Conservation (phyloP, 768 basidiomycete genomes). For the Termitomyces sp. region DNA sequence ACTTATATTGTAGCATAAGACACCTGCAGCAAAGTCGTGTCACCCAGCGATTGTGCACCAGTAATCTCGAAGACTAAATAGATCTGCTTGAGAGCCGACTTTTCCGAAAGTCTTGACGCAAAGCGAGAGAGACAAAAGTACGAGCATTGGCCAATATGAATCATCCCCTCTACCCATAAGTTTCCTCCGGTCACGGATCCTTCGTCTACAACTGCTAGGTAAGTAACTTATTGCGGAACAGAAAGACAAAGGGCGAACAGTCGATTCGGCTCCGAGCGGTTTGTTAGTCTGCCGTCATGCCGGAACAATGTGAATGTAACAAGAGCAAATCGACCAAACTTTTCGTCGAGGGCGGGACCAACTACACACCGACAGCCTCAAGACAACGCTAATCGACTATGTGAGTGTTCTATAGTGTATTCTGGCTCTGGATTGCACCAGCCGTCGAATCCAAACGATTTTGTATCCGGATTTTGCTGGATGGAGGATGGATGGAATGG, state of each 20-base stretch:
- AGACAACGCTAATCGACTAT: slow-evolving; percentile 28
- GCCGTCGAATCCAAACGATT: neutral
- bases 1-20: neutral
- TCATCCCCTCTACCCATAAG: neutral
- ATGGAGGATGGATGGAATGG: slow-evolving; percentile 21
- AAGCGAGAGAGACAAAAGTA: neutral
- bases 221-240: too few relatives aligned
- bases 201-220: too few relatives aligned
- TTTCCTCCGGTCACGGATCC: neutral
- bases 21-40: neutral
- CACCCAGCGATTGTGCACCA: neutral
- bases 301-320: slow-evolving; percentile 6
- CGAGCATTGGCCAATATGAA: neutral
- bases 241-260: too few relatives aligned
- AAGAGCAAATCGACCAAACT: slow-evolving; percentile 12
- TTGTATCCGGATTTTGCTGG: slow-evolving; percentile 8
- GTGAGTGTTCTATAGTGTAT: slow-evolving; percentile 22
- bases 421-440: neutral
- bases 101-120: slow-evolving; percentile 6
- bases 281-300: slow-evolving; percentile 3
- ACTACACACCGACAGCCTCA: slow-evolving; percentile 21
- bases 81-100: slow-evolving; percentile 1
- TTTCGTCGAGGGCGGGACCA: slow-evolving; percentile 4
- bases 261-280: too few relatives aligned
- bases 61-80: slow-evolving; percentile 2